These are phyloP conservation scores for Fusarium dlaminii DNA, from an alignment of 2,329 filamentous ascomycete species.

Conservation along the genomic window DNA sequence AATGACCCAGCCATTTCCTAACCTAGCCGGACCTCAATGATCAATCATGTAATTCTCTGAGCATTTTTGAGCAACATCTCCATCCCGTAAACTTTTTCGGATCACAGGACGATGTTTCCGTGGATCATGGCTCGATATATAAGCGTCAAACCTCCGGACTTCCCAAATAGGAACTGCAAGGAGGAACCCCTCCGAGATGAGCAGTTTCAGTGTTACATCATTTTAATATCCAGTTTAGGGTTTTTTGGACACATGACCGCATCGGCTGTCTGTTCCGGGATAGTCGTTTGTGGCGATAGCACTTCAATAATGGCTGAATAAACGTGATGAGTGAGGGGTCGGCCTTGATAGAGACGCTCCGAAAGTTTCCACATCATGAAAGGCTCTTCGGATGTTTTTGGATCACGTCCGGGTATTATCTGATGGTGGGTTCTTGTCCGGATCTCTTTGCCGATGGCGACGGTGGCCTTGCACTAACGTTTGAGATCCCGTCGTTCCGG, in stretches of 20 bases:
- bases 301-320: background rate
- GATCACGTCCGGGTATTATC: constrained; percentile 4
- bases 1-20: background rate
- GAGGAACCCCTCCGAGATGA: constrained; percentile 32
- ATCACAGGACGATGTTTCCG: constrained; percentile 9
- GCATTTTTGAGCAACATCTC: background rate
- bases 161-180: constrained; percentile 21
- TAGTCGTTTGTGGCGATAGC: background rate
- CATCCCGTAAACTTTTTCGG: background rate
- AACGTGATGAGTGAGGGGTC: background rate
- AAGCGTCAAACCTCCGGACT: constrained; percentile 6
- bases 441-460: background rate
- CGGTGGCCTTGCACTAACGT: background rate
- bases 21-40: background rate
- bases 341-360: constrained; percentile 13
- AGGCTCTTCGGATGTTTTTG: background rate
- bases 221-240: background rate
- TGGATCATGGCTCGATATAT: constrained; percentile 2
- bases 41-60: background rate
- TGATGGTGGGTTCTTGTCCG: background rate
- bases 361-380: constrained; percentile 3
- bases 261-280: constrained; percentile 1
- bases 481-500: constrained; percentile 32
- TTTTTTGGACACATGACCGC: background rate
- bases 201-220: constrained; percentile 15